phyloP scores from a whole-genome alignment of 108 stramenopile genomes.

The Stephanodiscus triporus region DNA sequence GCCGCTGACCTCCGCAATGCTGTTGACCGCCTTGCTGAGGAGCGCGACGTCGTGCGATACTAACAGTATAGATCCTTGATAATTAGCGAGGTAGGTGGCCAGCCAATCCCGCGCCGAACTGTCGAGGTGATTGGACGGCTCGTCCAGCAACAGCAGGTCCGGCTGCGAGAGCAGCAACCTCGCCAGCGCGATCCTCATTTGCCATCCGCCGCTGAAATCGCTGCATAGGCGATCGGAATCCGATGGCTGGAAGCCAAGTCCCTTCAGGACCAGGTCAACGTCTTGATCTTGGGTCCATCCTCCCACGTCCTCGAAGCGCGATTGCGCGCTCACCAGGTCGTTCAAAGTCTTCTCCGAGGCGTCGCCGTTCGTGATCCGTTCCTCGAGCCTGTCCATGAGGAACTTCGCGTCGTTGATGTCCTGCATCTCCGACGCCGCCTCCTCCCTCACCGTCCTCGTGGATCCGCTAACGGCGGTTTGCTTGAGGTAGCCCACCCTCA shows the following conservation, averaged over 20 bases:
- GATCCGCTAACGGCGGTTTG: constrained; percentile 90
- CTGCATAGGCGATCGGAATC: constrained; percentile 80
- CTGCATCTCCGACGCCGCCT: constrained; percentile 89
- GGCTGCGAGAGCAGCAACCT: constrained; percentile 86
- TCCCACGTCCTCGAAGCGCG: constrained; percentile 72
- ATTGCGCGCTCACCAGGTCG: constrained; percentile 61
- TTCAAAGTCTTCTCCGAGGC: constrained; percentile 68
- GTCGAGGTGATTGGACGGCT: constrained; percentile 89
- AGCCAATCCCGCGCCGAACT: constrained; percentile 78
- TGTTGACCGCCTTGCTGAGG: constrained; percentile 71
- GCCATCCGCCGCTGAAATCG: constrained; percentile 94
- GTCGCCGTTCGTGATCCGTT: constrained; percentile 53
- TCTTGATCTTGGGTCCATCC: constrained; percentile 90
- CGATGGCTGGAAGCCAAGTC: constrained; percentile 79
- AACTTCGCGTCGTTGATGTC: constrained; percentile 59
- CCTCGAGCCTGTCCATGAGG: constrained; percentile 49
- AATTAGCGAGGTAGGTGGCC: constrained; percentile 78
- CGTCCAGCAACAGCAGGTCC: constrained; percentile 82
- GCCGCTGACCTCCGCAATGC: constrained; percentile 84
- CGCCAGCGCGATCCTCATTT: constrained; percentile 93
- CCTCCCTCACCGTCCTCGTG: constrained; percentile 82
- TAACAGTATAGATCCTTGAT: constrained; percentile 82
- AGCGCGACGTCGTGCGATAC: constrained; percentile 89
- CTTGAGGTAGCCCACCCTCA: constrained; percentile 78
- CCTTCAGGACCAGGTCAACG: constrained; percentile 83